phyloP scores from a whole-genome alignment of 1,284 basidiomycete genomes.

The Gymnopus androsaceus region DNA sequence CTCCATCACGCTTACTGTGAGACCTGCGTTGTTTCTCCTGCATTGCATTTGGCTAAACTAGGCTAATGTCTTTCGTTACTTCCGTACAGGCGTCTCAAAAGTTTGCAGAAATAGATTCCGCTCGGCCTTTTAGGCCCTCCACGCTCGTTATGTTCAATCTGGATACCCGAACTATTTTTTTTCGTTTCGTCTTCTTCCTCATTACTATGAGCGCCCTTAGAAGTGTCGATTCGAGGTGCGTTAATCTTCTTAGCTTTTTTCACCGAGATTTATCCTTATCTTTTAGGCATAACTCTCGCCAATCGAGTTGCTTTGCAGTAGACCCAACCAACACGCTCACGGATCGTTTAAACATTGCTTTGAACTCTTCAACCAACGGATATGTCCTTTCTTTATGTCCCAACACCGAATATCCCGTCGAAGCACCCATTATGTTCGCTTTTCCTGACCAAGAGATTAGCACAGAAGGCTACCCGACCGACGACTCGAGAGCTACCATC shows the following conservation, averaged over 20 bases:
- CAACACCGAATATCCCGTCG: slow-evolving; percentile 58
- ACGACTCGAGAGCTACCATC: slow-evolving; percentile 36
- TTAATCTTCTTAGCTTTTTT: background rate
- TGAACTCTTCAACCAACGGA: slow-evolving; percentile 65
- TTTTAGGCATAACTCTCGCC: slow-evolving; percentile 4
- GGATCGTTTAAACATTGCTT: slow-evolving; percentile 64
- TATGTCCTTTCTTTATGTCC: slow-evolving; percentile 70
- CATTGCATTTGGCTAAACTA: background rate
- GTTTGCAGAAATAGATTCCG: background rate
- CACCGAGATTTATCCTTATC: background rate
- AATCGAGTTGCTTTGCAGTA: slow-evolving; percentile 46
- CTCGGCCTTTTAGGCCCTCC: background rate
- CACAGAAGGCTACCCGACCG: slow-evolving; percentile 71
- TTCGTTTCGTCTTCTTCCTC: background rate
- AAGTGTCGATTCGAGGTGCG: background rate
- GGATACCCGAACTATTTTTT: background rate
- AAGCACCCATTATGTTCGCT: slow-evolving; percentile 64
- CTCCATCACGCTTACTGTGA: background rate
- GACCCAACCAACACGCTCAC: slow-evolving; percentile 67
- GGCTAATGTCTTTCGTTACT: no score
- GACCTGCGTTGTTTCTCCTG: background rate
- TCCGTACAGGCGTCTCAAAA: background rate
- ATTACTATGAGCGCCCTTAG: background rate
- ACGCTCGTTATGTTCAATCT: slow-evolving; percentile 3
- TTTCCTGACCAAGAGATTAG: slow-evolving; percentile 76